Evolutionary conservation across 257 asterid genomes (phyloP), one percentile per base, ranked within the genome.

Genomic region (Eustoma russellianum): DNA sequence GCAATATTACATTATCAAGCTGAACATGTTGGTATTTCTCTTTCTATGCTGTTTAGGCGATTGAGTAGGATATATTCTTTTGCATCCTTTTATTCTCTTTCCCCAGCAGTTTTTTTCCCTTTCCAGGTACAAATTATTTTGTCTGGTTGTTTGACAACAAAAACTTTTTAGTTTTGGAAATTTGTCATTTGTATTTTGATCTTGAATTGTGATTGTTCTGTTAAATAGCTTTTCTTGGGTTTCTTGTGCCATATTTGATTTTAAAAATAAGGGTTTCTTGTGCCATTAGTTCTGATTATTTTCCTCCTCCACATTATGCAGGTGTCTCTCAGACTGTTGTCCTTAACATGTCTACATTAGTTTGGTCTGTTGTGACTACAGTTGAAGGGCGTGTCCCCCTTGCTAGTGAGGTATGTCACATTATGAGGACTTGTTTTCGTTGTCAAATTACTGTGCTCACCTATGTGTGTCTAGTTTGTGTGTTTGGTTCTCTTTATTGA

Each of bases 331-430:
- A 83, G 70, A 87, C 97, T 56, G 83, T 85, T 61, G 90, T 79
- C 56, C 95, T 92, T 66, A 92, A 88, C 81, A 92, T 92, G 98
- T 85, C 98, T 46, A 79, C 98, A 52, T 70, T 84, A 66, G 78
- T 56, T 50, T 92, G 98, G 98, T 85, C 97, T 15, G 79, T 75
- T 59, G 95, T 92, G 51, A 85, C 97, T 52, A 72, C 80, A 53
- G 94, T 85, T 66, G 84, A 87, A 76, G 95, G 95, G 40, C 91
- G 94, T 60, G 86, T 85, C 69, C 88, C 98, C 63, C 76, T 92
- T 74, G 98, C 97, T 52, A 87, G 97, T 49, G 98, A 92, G 98
- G 98, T 92, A 83, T 46, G 57, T 70, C 51, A 38, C 56, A 40
- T 57, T 53, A 46, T 58, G 47, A 63, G 57, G 48, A 52, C 48